These are phyloP conservation scores for Carpinus viminea DNA, from an alignment of 306 rosid genomes.

Conservation along the genomic window DNA sequence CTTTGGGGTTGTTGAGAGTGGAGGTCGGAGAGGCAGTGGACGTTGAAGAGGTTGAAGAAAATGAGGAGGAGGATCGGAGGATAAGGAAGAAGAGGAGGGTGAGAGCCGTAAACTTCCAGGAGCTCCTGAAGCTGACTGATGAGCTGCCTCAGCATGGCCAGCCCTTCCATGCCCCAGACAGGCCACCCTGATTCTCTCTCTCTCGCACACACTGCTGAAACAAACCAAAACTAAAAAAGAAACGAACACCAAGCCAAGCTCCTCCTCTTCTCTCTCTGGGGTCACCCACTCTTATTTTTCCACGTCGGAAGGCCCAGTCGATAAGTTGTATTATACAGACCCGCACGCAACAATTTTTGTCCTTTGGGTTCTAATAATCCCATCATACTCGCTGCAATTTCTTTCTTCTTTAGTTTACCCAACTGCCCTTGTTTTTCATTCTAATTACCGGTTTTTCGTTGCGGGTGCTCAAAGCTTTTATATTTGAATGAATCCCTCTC, in stretches of 20 bases:
- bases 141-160: slow-evolving; percentile 80
- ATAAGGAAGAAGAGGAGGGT: slow-evolving; percentile 20
- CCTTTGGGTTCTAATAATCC: background rate
- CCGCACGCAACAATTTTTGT: slow-evolving; percentile 37
- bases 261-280: background rate
- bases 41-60: slow-evolving; percentile 25
- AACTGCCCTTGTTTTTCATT: slow-evolving; percentile 11
- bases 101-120: slow-evolving; percentile 49
- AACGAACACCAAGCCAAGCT: background rate
- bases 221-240: background rate
- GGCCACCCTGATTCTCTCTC: slow-evolving; percentile 22
- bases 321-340: slow-evolving; percentile 26
- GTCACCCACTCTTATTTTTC: slow-evolving; percentile 26
- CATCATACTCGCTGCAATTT: background rate
- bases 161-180: slow-evolving; percentile 66
- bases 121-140: slow-evolving; percentile 81
- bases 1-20: slow-evolving; percentile 39
- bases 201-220: background rate
- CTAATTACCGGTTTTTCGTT: background rate
- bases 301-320: slow-evolving; percentile 35
- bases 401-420: background rate
- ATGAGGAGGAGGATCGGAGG: slow-evolving; percentile 18
- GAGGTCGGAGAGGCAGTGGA: slow-evolving; percentile 35
- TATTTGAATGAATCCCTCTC: too few relatives aligned
- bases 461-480: background rate